Evolutionary conservation across 257 asterid species (phyloP).

Genomic region (Scutellaria minor): DNA sequence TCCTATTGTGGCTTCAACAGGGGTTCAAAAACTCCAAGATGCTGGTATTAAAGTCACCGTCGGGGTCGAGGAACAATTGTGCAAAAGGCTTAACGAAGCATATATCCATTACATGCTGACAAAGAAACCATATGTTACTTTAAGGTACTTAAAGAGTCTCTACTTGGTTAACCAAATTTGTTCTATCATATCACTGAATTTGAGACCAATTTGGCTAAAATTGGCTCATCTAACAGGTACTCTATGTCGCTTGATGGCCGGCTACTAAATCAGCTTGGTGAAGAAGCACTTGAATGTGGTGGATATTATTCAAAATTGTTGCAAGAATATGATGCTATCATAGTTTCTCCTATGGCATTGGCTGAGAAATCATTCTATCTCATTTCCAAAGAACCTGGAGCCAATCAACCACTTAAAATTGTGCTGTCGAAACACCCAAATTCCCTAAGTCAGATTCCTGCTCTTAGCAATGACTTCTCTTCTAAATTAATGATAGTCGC

Average conservation of each 20-base stretch:
- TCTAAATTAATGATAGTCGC: slow-evolving; percentile 52
- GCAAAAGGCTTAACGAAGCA: slow-evolving; percentile 82
- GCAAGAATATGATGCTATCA: slow-evolving; percentile 81
- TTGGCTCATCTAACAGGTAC: slow-evolving; percentile 56
- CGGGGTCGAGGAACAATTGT: slow-evolving; percentile 83
- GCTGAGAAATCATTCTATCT: slow-evolving; percentile 41
- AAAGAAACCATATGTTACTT: slow-evolving; percentile 72
- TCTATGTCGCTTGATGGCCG: slow-evolving; percentile 78
- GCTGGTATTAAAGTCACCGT: slow-evolving; percentile 79
- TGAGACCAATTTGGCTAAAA: slow-evolving; percentile 14
- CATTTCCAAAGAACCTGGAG: slow-evolving; percentile 74
- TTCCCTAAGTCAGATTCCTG: slow-evolving; percentile 40
- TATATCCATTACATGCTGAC: slow-evolving; percentile 81
- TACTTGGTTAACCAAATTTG: neutral
- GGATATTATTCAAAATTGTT: slow-evolving; percentile 87
- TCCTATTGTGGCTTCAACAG: slow-evolving; percentile 84
- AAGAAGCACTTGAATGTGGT: slow-evolving; percentile 61
- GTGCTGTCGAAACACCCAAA: slow-evolving; percentile 48
- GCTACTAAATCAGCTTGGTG: slow-evolving; percentile 56
- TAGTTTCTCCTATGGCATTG: slow-evolving; percentile 52
- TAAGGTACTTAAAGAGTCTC: slow-evolving; percentile 55
- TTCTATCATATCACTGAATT: neutral
- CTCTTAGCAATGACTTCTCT: slow-evolving; percentile 29
- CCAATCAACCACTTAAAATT: slow-evolving; percentile 78
- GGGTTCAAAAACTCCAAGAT: slow-evolving; percentile 68